phyloP scores from a whole-genome alignment of 768 basidiomycete species.

The Podaxis sp. region DNA sequence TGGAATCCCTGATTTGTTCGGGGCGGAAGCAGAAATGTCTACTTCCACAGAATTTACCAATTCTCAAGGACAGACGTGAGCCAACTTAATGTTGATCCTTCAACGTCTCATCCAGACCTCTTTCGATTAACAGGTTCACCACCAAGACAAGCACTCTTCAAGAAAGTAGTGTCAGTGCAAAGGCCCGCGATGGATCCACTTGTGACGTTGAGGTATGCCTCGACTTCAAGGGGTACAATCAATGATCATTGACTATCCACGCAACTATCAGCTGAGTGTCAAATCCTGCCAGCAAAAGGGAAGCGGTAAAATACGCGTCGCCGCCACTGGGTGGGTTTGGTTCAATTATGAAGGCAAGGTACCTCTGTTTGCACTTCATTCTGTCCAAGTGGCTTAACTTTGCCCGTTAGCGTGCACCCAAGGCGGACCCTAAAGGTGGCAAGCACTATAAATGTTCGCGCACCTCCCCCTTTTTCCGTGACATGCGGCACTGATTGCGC shows the following conservation, averaged over 20 bases:
- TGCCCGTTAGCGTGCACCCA: conserved; percentile 3
- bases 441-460: conserved; percentile 13
- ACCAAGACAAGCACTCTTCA: not conserved
- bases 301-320: conserved; percentile 9
- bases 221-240: not conserved
- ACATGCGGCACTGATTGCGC: not conserved
- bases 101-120: not conserved
- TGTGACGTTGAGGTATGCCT: not conserved
- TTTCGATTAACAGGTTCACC: not conserved
- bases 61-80: conserved; percentile 3
- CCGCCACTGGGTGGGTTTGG: conserved; percentile 17
- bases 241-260: not conserved
- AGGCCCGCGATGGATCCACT: not conserved
- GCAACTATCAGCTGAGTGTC: not conserved
- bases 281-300: conserved; percentile 13
- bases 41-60: not conserved
- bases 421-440: conserved; percentile 3
- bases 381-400: not conserved
- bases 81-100: not conserved
- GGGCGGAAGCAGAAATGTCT: not conserved
- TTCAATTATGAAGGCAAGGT: conserved; percentile 17
- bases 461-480: not conserved
- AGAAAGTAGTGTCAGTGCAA: not conserved
- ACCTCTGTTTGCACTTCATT: not conserved
- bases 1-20: conserved; percentile 1